Percentiles rank a stretch among this genome's conserved stretches.
These are phyloP conservation scores for Phytophthora cajani DNA, from an alignment of 352 stramenopile species.

Conservation along the genomic window DNA sequence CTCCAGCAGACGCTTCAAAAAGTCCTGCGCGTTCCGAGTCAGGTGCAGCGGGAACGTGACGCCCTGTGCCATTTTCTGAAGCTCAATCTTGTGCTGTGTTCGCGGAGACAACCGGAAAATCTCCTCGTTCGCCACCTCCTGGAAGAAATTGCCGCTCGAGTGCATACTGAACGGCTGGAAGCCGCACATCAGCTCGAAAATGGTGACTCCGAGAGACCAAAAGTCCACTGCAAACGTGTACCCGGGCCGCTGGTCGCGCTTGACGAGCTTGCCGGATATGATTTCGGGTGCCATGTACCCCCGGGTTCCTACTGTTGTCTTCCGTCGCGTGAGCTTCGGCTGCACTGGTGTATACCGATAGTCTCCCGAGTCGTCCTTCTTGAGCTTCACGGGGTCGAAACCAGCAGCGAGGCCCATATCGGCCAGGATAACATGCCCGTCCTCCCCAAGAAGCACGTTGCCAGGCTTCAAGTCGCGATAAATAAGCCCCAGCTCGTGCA, in stretches of 20 bases:
- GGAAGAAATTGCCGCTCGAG: conserved; percentile 76
- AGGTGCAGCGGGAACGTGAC: conserved; percentile 69
- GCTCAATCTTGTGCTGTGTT: conserved; percentile 81
- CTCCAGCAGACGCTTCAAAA: conserved; percentile 85
- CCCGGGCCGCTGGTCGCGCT: conserved; percentile 75
- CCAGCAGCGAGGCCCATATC: conserved; percentile 88
- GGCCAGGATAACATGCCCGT: conserved; percentile 90
- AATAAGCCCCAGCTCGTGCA: conserved; percentile 87
- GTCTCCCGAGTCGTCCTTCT: conserved; percentile 53
- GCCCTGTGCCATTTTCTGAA: conserved; percentile 82
- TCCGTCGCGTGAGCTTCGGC: conserved; percentile 69
- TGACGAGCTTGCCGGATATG: conserved; percentile 86
- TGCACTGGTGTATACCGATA: conserved; percentile 61
- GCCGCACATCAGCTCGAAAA: conserved; percentile 90
- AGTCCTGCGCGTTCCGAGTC: conserved; percentile 71
- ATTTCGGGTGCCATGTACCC: conserved; percentile 94
- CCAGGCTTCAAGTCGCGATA: conserved; percentile 91
- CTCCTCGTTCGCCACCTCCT: conserved; percentile 82
- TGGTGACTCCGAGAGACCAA: conserved; percentile 85
- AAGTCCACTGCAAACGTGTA: conserved; percentile 84
- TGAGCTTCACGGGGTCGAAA: conserved; percentile 61
- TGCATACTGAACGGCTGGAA: conserved; percentile 85
- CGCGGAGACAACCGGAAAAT: conserved; percentile 74
- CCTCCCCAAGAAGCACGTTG: conserved; percentile 89
- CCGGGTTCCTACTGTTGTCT: conserved; percentile 87